phyloP scores from a whole-genome alignment of 345 rosid species.

The Psidium friedrichsthalianum region DNA sequence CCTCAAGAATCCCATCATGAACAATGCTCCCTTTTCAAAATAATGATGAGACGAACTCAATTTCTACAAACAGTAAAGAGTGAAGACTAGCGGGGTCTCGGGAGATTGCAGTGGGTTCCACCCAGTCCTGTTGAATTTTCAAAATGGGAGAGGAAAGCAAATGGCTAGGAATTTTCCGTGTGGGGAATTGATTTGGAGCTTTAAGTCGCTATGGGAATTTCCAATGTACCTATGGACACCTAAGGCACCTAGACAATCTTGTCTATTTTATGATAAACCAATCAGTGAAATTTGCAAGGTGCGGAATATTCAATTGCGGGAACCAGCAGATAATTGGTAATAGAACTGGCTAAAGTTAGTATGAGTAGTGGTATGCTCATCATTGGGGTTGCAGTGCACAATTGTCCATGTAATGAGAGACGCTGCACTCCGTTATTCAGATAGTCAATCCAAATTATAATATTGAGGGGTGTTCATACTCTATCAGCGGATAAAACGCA shows the following conservation, averaged over 20 bases:
- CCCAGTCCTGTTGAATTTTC: background rate
- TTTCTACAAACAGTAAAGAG: background rate
- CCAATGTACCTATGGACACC: background rate
- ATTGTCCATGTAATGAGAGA: background rate
- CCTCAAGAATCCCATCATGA: no score
- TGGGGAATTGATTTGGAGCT: background rate
- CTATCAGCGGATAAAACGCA: no score
- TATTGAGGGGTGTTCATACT: no score
- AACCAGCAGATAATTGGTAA: background rate
- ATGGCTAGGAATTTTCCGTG: background rate
- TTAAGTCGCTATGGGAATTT: background rate
- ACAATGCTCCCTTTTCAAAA: background rate
- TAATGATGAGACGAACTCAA: no score
- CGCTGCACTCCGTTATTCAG: background rate
- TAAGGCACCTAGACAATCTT: background rate
- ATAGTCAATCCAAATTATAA: background rate
- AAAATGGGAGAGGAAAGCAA: background rate
- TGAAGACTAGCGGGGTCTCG: background rate
- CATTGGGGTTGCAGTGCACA: no score
- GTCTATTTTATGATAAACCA: background rate
- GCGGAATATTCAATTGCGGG: background rate
- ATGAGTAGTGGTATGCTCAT: background rate
- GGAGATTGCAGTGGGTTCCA: background rate
- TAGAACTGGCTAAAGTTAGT: background rate
- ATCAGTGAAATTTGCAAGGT: background rate